Evolutionary conservation across 495 filamentous ascomycete species (phyloP).

Genomic region (Podospora australis): DNA sequence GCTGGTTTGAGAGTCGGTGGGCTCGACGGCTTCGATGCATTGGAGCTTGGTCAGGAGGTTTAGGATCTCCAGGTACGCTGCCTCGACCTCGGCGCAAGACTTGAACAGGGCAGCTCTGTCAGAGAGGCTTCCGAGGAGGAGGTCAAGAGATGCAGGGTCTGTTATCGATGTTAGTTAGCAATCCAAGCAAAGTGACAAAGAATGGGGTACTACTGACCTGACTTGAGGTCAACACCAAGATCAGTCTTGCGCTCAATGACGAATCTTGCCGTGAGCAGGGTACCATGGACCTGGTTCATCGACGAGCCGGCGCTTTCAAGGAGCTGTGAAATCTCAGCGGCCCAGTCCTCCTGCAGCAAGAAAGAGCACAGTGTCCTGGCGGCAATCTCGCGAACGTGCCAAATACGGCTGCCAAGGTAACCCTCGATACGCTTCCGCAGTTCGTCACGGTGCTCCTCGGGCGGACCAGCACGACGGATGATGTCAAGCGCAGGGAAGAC

Average conservation of each 20-base stretch:
- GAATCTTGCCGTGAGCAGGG: conserved; percentile 51
- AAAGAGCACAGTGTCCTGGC: conserved; percentile 72
- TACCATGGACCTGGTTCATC: conserved; percentile 52
- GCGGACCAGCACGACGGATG: conserved; percentile 57
- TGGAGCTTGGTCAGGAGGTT: conserved; percentile 25
- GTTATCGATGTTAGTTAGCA: not conserved
- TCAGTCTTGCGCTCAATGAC: conserved; percentile 43
- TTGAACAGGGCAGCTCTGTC: conserved; percentile 13
- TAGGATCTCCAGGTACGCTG: conserved; percentile 37
- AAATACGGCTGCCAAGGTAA: conserved; percentile 66
- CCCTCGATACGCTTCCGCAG: conserved; percentile 44
- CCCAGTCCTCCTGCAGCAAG: conserved; percentile 46
- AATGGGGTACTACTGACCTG: conserved; percentile 15
- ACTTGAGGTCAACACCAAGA: conserved; percentile 28
- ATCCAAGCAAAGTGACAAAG: not conserved
- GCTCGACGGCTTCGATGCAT: not conserved
- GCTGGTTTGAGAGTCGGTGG: not conserved
- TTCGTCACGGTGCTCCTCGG: conserved; percentile 36
- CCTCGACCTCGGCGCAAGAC: conserved; percentile 30
- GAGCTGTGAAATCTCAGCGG: conserved; percentile 42
- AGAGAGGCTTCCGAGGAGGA: conserved; percentile 11
- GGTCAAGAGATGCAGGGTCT: conserved; percentile 5
- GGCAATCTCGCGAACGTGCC: conserved; percentile 87
- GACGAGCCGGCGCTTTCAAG: conserved; percentile 26
- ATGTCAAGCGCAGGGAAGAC: conserved; percentile 87